These are phyloP conservation scores for Massariosphaeria phaeospora DNA, from an alignment of 495 filamentous ascomycete species.

Conservation along the genomic window DNA sequence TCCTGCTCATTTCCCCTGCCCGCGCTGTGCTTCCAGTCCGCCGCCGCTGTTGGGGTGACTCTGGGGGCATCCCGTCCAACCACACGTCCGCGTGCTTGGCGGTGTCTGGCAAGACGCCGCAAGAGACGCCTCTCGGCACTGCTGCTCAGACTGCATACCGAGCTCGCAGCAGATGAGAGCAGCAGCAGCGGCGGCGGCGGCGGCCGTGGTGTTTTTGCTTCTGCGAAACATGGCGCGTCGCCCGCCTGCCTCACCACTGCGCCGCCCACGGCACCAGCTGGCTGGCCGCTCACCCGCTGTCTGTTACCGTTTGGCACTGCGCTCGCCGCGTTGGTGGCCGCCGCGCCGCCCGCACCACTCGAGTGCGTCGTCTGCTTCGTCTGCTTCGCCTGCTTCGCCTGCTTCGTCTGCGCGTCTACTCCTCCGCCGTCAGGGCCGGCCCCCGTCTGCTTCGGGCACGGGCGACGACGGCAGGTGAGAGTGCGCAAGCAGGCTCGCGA, in stretches of 20 bases:
- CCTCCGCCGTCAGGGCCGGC: neutral
- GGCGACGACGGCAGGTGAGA: conserved; percentile 7
- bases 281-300: neutral
- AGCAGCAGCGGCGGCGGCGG: neutral
- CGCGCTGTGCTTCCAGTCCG: neutral
- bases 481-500: conserved; percentile 23
- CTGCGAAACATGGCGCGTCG: conserved; percentile 32
- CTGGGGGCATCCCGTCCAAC: conserved; percentile 5
- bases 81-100: conserved; percentile 24
- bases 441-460: conserved; percentile 31
- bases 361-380: neutral
- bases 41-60: conserved; percentile 12
- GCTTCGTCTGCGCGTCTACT: neutral
- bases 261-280: too few species aligned
- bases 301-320: too few species aligned
- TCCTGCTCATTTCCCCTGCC: conserved; percentile 29
- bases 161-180: too few species aligned
- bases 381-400: neutral
- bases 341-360: neutral
- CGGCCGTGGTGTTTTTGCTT: conserved; percentile 7
- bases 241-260: conserved; percentile 29
- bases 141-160: conserved; percentile 4
- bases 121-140: conserved; percentile 6
- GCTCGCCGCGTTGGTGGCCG: neutral
- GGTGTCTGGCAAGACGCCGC: conserved; percentile 9